Base-by-base conservation (phyloP, 805 yeast species). In the Candida maesae region DNA sequence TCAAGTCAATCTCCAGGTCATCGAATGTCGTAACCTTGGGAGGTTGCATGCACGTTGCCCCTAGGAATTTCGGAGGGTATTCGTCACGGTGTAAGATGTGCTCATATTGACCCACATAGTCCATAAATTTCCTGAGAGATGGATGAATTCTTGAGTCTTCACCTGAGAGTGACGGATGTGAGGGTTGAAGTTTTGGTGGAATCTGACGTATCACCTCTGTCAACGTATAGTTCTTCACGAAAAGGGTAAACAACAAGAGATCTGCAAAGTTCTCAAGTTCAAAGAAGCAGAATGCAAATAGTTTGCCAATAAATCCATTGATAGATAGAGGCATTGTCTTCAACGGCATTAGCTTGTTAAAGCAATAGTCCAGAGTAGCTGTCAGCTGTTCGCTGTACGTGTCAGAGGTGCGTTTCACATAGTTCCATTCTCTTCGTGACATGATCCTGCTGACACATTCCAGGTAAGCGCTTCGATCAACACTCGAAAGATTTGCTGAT, bases 241-340 rank as follows among this genome's bases (percentile, higher is more conserved):
- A 78, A 31, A 81, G 60, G 16, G 79, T 54, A 47, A 81, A 81
- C 33, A 79, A 55, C 28, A 81, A 56, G 2, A 82, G 78, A 35
- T 64, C 64, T 15, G 77, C 68, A 13, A 77, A 75, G 14, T 70
- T 59, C 1, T 74, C 73, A 4, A 80, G 51, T 39, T 68, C 56
- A 50, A 74, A 69, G 45, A 71, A 80, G 11, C 75, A 54, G 52
- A 70, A 70, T 1, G 84, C 81, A 60, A 79, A 78, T 2, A 77
- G 67, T 56, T 81, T 81, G 1, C 86, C 86, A 18, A 76, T 66
- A 46, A 80, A 79, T 2, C 84, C 56, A 34, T 44, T 52, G 10
- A 53, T 20, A 5, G 49, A 36, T 2, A 51, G 33, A 3, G 58
- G 42, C 6, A 42, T 16, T 2, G 41, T 41, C 38, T 54, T 54